phyloP scores from a whole-genome alignment of 306 rosid species.

The Cyamopsis tetragonoloba region DNA sequence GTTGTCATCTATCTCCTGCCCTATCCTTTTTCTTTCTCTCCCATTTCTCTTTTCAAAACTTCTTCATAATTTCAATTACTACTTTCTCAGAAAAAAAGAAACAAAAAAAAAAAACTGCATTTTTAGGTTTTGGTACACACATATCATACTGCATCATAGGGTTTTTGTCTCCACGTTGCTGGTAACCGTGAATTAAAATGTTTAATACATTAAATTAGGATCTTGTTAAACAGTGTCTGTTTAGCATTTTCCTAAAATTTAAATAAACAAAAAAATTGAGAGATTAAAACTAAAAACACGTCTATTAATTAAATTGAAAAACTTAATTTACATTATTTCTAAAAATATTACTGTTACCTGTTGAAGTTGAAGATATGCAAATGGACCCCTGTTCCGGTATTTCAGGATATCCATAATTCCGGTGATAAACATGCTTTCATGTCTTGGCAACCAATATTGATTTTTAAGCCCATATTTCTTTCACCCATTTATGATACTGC shows the following conservation, averaged over 20 bases:
- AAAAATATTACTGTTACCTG: too few relatives aligned
- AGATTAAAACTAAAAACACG: too few relatives aligned
- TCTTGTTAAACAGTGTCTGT: too few relatives aligned
- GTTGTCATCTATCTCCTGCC: conserved; percentile 24
- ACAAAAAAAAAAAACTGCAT: too few relatives aligned
- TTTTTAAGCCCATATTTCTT: not conserved
- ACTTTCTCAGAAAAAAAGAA: not conserved
- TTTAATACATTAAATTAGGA: too few relatives aligned
- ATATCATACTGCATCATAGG: too few relatives aligned
- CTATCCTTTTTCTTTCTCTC: not conserved
- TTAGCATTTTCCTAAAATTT: too few relatives aligned
- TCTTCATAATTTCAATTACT: not conserved
- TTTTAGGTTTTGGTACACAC: not conserved
- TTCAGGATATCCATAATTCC: conserved; percentile 12
- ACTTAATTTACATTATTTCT: too few relatives aligned
- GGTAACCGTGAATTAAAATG: too few relatives aligned
- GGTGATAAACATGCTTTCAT: not conserved
- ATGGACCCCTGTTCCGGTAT: conserved; percentile 20
- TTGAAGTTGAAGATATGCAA: not conserved
- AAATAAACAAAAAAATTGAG: too few relatives aligned
- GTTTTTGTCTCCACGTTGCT: too few relatives aligned
- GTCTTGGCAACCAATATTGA: not conserved
- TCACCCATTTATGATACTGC: not conserved
- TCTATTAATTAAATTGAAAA: too few relatives aligned
- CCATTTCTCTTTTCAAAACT: not conserved